Conservation (phyloP, 805 yeast species). For the Lachancea fermentati region DNA sequence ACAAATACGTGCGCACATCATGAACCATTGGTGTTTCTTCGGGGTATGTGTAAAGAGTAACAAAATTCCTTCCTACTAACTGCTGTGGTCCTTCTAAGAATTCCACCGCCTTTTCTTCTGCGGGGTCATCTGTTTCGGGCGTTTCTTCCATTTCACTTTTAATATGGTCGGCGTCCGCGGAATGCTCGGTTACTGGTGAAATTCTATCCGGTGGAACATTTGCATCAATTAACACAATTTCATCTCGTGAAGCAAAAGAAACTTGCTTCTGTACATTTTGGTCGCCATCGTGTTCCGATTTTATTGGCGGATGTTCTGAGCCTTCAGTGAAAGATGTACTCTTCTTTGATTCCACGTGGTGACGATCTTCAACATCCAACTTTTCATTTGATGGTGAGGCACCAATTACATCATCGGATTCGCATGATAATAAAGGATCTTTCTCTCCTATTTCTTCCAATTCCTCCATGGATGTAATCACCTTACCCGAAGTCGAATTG, state of each 20-base stretch:
- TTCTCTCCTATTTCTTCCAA: no score
- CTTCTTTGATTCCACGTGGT: no score
- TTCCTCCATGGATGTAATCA: no score
- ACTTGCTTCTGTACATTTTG: constrained; percentile 16
- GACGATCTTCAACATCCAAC: no score
- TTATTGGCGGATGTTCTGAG: background rate
- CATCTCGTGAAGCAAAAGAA: constrained; percentile 16
- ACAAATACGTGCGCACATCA: constrained; percentile 32
- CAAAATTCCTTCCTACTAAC: constrained; percentile 47
- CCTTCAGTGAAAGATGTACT: no score
- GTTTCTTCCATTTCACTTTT: constrained; percentile 11
- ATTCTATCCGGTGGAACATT: constrained; percentile 10
- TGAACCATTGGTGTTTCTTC: constrained; percentile 10
- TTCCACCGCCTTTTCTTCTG: constrained; percentile 2
- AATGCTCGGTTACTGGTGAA: constrained; percentile 2
- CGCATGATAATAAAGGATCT: no score
- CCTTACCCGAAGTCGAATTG: no score
- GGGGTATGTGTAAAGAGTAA: constrained; percentile 44
- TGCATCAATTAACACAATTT: constrained; percentile 15
- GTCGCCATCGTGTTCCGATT: no score
- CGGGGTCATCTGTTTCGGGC: constrained; percentile 10
- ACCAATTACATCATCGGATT: no score
- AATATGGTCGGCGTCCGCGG: constrained; percentile 1
- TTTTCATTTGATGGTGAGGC: no score
- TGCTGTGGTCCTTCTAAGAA: constrained; percentile 66